Evolutionary conservation across 805 yeast genomes (phyloP), one percentile per base, ranked within the genome.

Genomic region (Teunomyces tritomae): DNA sequence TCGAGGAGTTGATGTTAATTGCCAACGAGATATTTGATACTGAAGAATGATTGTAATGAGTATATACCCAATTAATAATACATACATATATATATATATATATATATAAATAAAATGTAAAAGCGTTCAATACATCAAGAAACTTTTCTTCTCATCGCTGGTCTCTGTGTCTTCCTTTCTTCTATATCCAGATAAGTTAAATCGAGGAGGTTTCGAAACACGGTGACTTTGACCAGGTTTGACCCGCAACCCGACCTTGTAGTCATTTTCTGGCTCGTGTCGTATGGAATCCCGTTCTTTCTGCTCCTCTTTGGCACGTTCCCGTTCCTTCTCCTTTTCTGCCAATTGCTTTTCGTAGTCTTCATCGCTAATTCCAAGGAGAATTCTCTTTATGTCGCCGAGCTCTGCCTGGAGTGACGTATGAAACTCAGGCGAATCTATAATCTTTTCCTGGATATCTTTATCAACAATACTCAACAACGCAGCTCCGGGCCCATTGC

Each of bases 1-100:
- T 94, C 56, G 96, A 91, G 62, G 92, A 90, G 50, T 78, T 94
- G 59, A 82, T 92, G 68, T 67, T 77, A 49, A 89, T 89, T 57
- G 92, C 96, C 7, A 84, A 82, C 52, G 95, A 88, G 50, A 91
- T 94, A 28, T 74, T 73, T 53, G 77, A 73, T 49, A 57, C 66
- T n/a, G 76, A 71, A 37, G 67, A 64, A 17, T 63, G 45, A 44
- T 20, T n/a, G 27, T 33, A n/a, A 35, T 36, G 43, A 32, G 34
- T 32, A 32, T 32, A 42, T 32, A 32, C 34, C 34, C 34, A 13
- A 32, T 32, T 13, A 13, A 32, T 32, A 13, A 32, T 32, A 32
- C 8, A 32, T 13, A 30, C 13, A 30, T 30, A 10, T n/a, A 32
- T n/a, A n/a, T n/a, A n/a, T n/a, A n/a, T n/a, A n/a, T n/a, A n/a